Conservation (phyloP, 768 basidiomycete genomes). For the Termitomyces sp. region DNA sequence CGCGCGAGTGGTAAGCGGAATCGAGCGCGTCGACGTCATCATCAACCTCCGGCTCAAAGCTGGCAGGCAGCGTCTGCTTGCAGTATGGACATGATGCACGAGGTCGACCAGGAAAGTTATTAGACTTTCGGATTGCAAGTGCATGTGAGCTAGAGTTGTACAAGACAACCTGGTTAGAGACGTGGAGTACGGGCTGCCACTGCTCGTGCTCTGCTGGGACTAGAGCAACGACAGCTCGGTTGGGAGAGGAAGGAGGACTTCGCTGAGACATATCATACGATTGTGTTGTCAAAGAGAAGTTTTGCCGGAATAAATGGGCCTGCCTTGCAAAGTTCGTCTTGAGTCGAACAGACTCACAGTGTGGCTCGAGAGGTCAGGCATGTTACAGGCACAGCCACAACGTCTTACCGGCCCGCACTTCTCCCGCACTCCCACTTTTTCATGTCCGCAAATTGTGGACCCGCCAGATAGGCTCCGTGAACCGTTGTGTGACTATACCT, state of each 20-base stretch:
- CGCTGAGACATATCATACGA: slow-evolving; percentile 10
- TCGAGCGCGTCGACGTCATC: slow-evolving; percentile 27
- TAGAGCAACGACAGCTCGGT: slow-evolving; percentile 17
- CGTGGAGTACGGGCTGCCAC: slow-evolving; percentile 81
- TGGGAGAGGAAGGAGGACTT: slow-evolving; percentile 17
- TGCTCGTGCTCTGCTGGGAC: slow-evolving; percentile 25
- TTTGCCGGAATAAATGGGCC: not conserved
- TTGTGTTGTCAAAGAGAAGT: not conserved
- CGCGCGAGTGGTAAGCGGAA: slow-evolving; percentile 49
- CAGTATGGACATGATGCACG: slow-evolving; percentile 69
- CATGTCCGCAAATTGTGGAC: no score
- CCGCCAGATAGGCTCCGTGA: no score
- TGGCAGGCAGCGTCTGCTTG: slow-evolving; percentile 53
- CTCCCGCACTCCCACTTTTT: no score
- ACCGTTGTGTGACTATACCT: no score
- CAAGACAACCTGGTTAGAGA: slow-evolving; percentile 83
- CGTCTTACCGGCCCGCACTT: not conserved
- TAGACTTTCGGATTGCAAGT: slow-evolving; percentile 54
- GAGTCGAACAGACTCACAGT: not conserved
- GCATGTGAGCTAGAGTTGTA: slow-evolving; percentile 88
- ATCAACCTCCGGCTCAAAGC: slow-evolving; percentile 32
- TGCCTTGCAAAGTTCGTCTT: not conserved
- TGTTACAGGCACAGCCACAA: not conserved
- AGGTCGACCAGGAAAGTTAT: slow-evolving; percentile 16
- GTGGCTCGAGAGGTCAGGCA: not conserved